Evolutionary conservation across 2,329 filamentous ascomycete genomes (phyloP).

Genomic region (Talaromyces sp.): DNA sequence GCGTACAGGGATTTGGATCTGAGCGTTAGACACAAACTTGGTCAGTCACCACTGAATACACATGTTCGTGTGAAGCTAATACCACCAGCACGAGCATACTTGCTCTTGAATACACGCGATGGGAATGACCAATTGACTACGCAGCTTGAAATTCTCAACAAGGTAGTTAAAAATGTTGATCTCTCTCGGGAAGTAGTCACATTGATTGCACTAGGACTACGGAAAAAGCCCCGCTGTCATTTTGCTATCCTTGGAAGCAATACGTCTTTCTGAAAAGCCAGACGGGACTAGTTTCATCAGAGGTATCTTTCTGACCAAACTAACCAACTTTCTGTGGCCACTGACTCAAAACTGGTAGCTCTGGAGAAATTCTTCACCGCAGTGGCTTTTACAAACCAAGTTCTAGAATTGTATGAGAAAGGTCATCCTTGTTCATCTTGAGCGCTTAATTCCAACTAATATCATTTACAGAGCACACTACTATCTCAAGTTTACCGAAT

Average conservation of each 20-base stretch:
- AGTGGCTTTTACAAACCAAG: no score
- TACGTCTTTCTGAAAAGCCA: no score
- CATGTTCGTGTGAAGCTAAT: no score
- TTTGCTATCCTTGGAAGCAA: constrained; percentile 51
- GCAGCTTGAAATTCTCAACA: constrained; percentile 63
- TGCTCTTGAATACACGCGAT: constrained; percentile 44
- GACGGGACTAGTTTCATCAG: no score
- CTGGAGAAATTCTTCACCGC: constrained; percentile 23
- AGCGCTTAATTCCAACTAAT: not conserved
- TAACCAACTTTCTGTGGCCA: no score
- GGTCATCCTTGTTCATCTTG: no score
- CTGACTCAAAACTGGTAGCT: constrained; percentile 64
- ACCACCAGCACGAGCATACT: constrained; percentile 34
- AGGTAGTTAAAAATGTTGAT: constrained; percentile 14
- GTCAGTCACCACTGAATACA: no score
- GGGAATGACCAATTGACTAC: constrained; percentile 56
- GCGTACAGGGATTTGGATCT: constrained; percentile 62
- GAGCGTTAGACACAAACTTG: constrained; percentile 66
- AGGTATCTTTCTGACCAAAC: no score
- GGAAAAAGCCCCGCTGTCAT: constrained; percentile 67
- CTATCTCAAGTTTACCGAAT: constrained; percentile 67
- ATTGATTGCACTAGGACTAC: constrained; percentile 24
- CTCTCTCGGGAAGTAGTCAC: not conserved
- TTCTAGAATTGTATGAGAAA: constrained; percentile 10
- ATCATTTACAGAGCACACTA: constrained; percentile 34